Evolutionary conservation across 805 yeast species (phyloP).

Genomic region (Vanderwaltozyma tropicalis): DNA sequence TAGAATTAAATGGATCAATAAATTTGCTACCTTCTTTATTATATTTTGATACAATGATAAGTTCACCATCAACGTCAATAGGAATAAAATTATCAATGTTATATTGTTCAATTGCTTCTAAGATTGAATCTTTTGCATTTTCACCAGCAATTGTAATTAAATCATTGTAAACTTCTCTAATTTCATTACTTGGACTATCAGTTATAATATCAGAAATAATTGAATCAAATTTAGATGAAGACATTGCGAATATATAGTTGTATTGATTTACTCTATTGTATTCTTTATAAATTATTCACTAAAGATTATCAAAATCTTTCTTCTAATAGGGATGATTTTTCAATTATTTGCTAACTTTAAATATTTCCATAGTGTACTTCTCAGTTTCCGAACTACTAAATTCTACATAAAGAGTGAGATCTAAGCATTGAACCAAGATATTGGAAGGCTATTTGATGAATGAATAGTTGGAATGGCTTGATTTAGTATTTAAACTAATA

Average conservation of each 20-base stretch:
- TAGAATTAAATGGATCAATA: constrained; percentile 40
- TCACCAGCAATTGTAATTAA: constrained; percentile 35
- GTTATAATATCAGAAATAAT: constrained; percentile 21
- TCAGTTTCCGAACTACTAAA: too few relatives aligned
- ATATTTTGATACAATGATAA: constrained; percentile 38
- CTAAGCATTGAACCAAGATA: too few relatives aligned
- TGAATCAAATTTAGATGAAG: constrained; percentile 15
- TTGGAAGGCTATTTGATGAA: too few relatives aligned
- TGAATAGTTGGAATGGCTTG: too few relatives aligned
- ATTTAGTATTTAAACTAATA: too few relatives aligned
- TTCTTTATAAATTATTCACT: background rate
- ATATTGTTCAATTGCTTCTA: constrained; percentile 32
- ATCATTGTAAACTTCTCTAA: constrained; percentile 30
- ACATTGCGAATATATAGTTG: constrained; percentile 3
- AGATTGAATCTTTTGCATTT: constrained; percentile 27
- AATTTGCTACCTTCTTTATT: constrained; percentile 44
- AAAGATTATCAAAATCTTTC: background rate
- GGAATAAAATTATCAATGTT: constrained; percentile 32
- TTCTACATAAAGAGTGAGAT: too few relatives aligned
- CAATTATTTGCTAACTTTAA: too few relatives aligned
- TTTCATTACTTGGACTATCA: constrained; percentile 29
- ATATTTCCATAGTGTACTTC: too few relatives aligned
- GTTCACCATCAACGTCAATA: constrained; percentile 26
- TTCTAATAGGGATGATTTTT: background rate
- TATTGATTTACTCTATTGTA: background rate